phyloP scores from a whole-genome alignment of 164 flowering plant species.

The Nymphaea colorata region DNA sequence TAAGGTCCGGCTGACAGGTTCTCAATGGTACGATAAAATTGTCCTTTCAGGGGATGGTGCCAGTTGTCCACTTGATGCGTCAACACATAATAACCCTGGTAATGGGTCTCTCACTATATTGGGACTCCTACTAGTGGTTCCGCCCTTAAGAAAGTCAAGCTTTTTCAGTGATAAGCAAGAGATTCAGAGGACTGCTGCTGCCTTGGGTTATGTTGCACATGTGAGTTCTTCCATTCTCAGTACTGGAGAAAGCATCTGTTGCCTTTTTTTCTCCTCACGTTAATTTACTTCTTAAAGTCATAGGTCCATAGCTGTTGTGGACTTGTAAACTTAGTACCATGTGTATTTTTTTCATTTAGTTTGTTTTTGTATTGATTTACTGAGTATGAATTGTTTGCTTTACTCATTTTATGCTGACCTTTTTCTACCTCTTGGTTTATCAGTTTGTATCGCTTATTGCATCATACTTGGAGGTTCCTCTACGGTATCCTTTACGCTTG shows the following conservation, averaged over 20 bases:
- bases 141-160: slow-evolving; percentile 65
- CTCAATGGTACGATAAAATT: too few species aligned
- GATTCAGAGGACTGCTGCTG: slow-evolving; percentile 78
- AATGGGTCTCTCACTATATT: slow-evolving; percentile 42
- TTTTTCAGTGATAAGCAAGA: slow-evolving; percentile 91
- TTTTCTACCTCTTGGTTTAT: slow-evolving; percentile 7
- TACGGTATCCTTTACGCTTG: slow-evolving; percentile 78
- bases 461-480: slow-evolving; percentile 71
- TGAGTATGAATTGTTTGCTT: too few species aligned
- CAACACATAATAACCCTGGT: slow-evolving; percentile 42
- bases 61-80: slow-evolving; percentile 12
- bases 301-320: background rate
- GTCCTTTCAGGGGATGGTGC: slow-evolving; percentile 31
- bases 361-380: too few species aligned
- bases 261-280: background rate
- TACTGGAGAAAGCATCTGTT: background rate
- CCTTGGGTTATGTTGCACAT: slow-evolving; percentile 89
- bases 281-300: background rate
- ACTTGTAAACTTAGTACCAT: too few species aligned
- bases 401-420: background rate
- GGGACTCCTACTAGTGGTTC: slow-evolving; percentile 59
- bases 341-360: background rate
- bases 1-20: slow-evolving; percentile 12
- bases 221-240: slow-evolving; percentile 29
- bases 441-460: slow-evolving; percentile 79